phyloP scores from a whole-genome alignment of 352 stramenopile genomes.

The Pythium volutum region DNA sequence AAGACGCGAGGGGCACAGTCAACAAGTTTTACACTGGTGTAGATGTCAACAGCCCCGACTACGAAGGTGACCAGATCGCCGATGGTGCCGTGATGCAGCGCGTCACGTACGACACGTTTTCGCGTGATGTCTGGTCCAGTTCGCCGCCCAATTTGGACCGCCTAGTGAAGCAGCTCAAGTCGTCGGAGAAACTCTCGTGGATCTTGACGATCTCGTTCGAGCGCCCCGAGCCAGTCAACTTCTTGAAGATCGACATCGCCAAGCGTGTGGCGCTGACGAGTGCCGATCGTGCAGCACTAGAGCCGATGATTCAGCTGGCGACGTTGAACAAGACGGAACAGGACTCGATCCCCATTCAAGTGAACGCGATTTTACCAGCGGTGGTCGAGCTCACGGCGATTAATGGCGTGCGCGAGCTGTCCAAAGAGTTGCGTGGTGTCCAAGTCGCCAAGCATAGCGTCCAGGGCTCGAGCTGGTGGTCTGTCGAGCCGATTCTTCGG shows the following conservation, averaged over 20 bases:
- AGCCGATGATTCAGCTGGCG: slow-evolving; percentile 66
- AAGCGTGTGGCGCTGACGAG: slow-evolving; percentile 48
- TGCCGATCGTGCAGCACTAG: slow-evolving; percentile 58
- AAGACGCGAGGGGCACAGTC: slow-evolving; percentile 70
- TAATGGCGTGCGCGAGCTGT: slow-evolving; percentile 51
- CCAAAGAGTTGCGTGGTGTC: slow-evolving; percentile 48
- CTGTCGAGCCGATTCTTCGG: slow-evolving; percentile 39
- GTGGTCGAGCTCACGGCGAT: slow-evolving; percentile 77
- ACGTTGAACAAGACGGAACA: slow-evolving; percentile 21
- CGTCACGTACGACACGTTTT: slow-evolving; percentile 78
- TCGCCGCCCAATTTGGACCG: slow-evolving; percentile 72
- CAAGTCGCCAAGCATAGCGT: slow-evolving; percentile 60
- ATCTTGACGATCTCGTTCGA: slow-evolving; percentile 68
- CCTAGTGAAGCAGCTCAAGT: slow-evolving; percentile 69
- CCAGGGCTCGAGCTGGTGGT: slow-evolving; percentile 65
- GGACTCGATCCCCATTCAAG: slow-evolving; percentile 34
- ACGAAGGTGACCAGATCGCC: slow-evolving; percentile 59
- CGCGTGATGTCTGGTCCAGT: slow-evolving; percentile 62
- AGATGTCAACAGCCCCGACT: slow-evolving; percentile 70
- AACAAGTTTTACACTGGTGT: slow-evolving; percentile 73
- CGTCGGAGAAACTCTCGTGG: slow-evolving; percentile 65
- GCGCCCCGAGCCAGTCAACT: slow-evolving; percentile 55
- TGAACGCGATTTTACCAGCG: slow-evolving; percentile 50
- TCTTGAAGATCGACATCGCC: slow-evolving; percentile 54
- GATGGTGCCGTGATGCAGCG: slow-evolving; percentile 76